These are phyloP conservation scores for Pisolithus marmoratus DNA, from an alignment of 768 basidiomycete genomes.

Conservation along the genomic window DNA sequence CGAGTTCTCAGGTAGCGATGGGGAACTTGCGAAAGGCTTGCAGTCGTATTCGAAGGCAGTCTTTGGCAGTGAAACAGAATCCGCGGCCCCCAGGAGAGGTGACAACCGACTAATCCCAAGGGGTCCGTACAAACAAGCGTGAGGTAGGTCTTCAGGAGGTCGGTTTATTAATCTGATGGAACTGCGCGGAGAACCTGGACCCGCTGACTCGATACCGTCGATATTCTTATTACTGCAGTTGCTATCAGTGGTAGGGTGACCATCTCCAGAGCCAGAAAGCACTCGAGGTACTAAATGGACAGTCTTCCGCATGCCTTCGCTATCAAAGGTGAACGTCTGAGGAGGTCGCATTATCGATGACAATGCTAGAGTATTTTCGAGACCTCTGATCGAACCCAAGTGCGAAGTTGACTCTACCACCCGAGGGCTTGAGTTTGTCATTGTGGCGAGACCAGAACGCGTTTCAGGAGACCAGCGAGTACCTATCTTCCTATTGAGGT, in stretches of 20 bases:
- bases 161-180: slow-evolving; percentile 23
- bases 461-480: slow-evolving; percentile 3
- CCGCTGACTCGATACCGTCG: not conserved
- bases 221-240: slow-evolving; percentile 8
- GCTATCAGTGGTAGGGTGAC: not conserved
- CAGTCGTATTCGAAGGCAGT: slow-evolving; percentile 9
- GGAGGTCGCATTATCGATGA: not conserved
- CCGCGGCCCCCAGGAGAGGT: slow-evolving; percentile 19
- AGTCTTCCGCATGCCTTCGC: not conserved
- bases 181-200: slow-evolving; percentile 9
- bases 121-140: slow-evolving; percentile 19
- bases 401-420: slow-evolving; percentile 6
- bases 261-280: not conserved
- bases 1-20: slow-evolving; percentile 14
- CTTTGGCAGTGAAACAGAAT: slow-evolving; percentile 25
- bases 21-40: slow-evolving; percentile 15
- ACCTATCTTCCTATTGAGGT: slow-evolving; percentile 3
- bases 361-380: not conserved
- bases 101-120: slow-evolving; percentile 12
- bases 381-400: slow-evolving; percentile 5
- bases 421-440: slow-evolving; percentile 4
- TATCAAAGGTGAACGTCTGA: not conserved
- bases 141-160: slow-evolving; percentile 12
- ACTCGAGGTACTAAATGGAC: not conserved
- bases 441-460: not conserved